phyloP scores from a whole-genome alignment of 805 yeast species.

The Helenozyma baotianmanensis region DNA sequence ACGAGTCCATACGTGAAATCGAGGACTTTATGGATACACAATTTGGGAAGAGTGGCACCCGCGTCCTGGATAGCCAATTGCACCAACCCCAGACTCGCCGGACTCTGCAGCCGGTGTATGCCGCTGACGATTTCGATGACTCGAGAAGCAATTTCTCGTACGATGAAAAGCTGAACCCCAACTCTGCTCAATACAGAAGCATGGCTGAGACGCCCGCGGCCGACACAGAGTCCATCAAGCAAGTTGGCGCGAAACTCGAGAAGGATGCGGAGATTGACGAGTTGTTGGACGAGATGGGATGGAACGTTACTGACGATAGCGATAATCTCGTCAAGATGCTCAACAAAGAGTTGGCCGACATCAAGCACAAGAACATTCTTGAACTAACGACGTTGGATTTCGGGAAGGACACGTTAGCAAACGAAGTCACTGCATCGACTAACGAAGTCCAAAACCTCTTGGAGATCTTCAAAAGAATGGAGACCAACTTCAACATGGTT shows the following conservation, averaged over 20 bases:
- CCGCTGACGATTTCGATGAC: conserved; percentile 1
- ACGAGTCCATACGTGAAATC: conserved; percentile 37
- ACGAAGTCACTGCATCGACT: conserved; percentile 30
- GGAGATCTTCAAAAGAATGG: conserved; percentile 38
- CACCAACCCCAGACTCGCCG: conserved; percentile 2
- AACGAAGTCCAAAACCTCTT: conserved; percentile 33
- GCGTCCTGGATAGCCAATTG: background rate
- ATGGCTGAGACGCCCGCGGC: background rate
- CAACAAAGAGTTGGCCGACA: conserved; percentile 50
- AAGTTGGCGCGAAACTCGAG: conserved; percentile 12
- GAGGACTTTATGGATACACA: conserved; percentile 36
- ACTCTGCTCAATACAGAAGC: background rate
- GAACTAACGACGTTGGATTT: conserved; percentile 36
- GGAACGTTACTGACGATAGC: conserved; percentile 68
- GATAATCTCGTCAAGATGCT: conserved; percentile 54
- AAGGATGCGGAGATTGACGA: conserved; percentile 52
- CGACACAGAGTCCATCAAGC: background rate
- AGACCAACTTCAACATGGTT: conserved; percentile 36
- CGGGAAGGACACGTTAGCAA: conserved; percentile 26
- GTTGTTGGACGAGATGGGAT: conserved; percentile 69
- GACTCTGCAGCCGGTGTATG: background rate
- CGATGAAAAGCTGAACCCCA: conserved; percentile 3
- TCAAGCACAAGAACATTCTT: conserved; percentile 60
- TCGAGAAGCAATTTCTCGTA: conserved; percentile 6
- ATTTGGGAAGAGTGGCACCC: conserved; percentile 10